phyloP scores from a whole-genome alignment of 1,284 basidiomycete genomes.

The Bondarzewia mesenterica region DNA sequence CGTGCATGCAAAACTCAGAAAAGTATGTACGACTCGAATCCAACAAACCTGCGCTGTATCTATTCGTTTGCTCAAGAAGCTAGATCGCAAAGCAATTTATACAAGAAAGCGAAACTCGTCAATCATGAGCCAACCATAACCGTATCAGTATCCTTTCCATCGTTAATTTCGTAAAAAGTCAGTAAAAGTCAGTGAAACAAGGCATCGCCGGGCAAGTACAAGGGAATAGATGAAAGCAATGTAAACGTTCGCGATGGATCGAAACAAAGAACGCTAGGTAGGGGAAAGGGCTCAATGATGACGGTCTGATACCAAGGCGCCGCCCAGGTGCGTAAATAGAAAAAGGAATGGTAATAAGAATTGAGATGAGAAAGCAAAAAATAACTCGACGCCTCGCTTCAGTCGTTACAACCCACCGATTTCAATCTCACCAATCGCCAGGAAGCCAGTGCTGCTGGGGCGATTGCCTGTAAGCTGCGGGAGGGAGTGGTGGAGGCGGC shows the following conservation, averaged over 20 bases:
- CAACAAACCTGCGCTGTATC: not conserved
- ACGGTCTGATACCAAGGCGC: not conserved
- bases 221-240: constrained; percentile 6
- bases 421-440: constrained; percentile 5
- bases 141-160: constrained; percentile 11
- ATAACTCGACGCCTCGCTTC: constrained; percentile 9
- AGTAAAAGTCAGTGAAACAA: constrained; percentile 5
- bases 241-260: not conserved
- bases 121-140: constrained; percentile 7
- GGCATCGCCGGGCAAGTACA: constrained; percentile 13
- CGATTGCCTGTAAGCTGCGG: constrained; percentile 12
- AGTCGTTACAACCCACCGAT: constrained; percentile 4
- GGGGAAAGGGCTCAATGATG: constrained; percentile 1
- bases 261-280: constrained; percentile 5
- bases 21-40: too few relatives aligned
- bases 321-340: constrained; percentile 1
- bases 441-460: constrained; percentile 11
- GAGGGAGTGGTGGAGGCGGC: constrained; percentile 10
- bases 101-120: constrained; percentile 4
- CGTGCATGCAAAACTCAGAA: not conserved
- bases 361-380: constrained; percentile 7
- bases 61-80: not conserved
- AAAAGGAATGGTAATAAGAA: constrained; percentile 9
- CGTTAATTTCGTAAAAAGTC: constrained; percentile 14
- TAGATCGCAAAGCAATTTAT: constrained; percentile 7